These are phyloP conservation scores for Geosiphon pyriformis DNA, from an alignment of 192 early-diverging fungal genomes.

Conservation along the genomic window DNA sequence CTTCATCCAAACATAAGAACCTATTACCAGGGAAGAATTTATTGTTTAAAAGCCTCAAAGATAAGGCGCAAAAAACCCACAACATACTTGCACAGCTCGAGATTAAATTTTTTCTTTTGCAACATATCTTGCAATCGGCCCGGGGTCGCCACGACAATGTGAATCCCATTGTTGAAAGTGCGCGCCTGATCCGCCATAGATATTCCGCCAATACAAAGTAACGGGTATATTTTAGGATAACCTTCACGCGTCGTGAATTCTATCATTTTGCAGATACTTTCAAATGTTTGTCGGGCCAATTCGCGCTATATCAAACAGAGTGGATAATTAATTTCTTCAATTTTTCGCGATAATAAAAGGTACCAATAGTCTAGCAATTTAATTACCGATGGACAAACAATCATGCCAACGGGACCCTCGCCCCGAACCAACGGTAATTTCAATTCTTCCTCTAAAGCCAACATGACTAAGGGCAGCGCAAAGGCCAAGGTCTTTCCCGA, in stretches of 20 bases:
- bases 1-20: constrained; percentile 92
- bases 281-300: constrained; percentile 91
- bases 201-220: constrained; percentile 94
- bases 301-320: constrained; percentile 61
- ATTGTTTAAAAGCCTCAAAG: too few relatives aligned
- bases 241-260: constrained; percentile 53
- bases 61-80: background rate
- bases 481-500: constrained; percentile 95
- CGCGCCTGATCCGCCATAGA: constrained; percentile 83
- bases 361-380: too few relatives aligned
- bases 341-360: too few relatives aligned
- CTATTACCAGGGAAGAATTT: constrained; percentile 5
- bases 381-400: constrained; percentile 86
- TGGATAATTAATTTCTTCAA: background rate
- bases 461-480: constrained; percentile 87
- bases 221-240: constrained; percentile 66
- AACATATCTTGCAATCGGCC: constrained; percentile 93
- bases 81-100: constrained; percentile 77
- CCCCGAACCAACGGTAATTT: constrained; percentile 73
- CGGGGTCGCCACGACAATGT: constrained; percentile 95
- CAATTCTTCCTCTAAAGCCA: constrained; percentile 89
- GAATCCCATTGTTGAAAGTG: constrained; percentile 70
- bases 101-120: constrained; percentile 75
- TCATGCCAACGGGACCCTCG: constrained; percentile 92
- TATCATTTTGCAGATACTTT: constrained; percentile 67